phyloP scores from a whole-genome alignment of 208 protist genomes.

The Trypanosoma mega region DNA sequence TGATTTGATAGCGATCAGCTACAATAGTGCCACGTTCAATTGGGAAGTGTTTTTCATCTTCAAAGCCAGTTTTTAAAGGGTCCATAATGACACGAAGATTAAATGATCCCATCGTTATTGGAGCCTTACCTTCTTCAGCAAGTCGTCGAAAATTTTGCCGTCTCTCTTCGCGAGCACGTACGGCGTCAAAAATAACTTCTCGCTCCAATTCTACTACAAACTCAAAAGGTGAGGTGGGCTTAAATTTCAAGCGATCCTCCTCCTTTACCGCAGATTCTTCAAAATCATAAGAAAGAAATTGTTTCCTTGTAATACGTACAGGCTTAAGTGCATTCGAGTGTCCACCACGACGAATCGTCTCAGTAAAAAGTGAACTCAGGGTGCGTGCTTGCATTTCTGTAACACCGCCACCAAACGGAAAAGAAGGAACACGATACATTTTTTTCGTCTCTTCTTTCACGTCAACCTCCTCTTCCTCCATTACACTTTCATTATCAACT shows the following conservation, averaged over 20 bases:
- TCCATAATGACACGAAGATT: constrained; percentile 91
- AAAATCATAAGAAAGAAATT: constrained; percentile 42
- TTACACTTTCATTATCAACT: too few relatives aligned
- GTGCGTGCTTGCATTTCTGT: constrained; percentile 57
- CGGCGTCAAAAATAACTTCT: constrained; percentile 71
- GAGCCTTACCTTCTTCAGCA: constrained; percentile 62
- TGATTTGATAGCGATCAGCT: constrained; percentile 93
- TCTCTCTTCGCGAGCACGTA: constrained; percentile 63
- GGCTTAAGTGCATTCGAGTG: constrained; percentile 31
- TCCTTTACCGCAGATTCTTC: constrained; percentile 37
- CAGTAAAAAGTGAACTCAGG: constrained; percentile 50
- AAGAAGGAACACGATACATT: constrained; percentile 68
- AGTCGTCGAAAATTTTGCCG: constrained; percentile 64
- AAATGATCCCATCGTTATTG: constrained; percentile 86
- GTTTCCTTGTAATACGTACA: constrained; percentile 37
- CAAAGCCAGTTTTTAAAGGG: constrained; percentile 92
- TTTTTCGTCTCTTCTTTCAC: constrained; percentile 16
- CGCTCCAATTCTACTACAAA: constrained; percentile 88
- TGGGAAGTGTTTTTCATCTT: constrained; percentile 91
- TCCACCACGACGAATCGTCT: constrained; percentile 21
- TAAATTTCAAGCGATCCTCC: constrained; percentile 38
- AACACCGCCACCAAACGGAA: constrained; percentile 86
- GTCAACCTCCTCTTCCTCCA: constrained; percentile 21
- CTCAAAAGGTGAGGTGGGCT: constrained; percentile 73
- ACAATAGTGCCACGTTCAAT: constrained; percentile 89